Evolutionary conservation across 2,329 filamentous ascomycete species (phyloP).

Genomic region (Pseudocercospora fijiensis): DNA sequence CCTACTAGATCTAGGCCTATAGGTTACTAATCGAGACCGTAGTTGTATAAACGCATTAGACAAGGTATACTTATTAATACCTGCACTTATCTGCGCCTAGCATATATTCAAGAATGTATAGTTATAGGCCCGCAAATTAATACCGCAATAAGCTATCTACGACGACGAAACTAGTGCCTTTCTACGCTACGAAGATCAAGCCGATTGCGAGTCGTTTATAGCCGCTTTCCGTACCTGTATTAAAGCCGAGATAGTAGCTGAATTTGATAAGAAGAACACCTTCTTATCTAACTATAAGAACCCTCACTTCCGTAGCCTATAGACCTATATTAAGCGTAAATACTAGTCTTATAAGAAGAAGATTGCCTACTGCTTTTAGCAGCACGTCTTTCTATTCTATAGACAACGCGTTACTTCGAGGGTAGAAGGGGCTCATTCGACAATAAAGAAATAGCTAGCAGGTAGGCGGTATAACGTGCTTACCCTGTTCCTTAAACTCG

Average conservation of each 20-base stretch:
- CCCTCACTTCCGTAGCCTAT: not conserved
- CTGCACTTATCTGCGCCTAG: not conserved
- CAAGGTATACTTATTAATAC: not conserved
- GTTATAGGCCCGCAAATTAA: not conserved
- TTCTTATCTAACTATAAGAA: not conserved
- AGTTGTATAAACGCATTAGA: not conserved
- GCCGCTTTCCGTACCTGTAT: not conserved
- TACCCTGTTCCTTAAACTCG: too few species aligned
- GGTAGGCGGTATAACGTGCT: not conserved
- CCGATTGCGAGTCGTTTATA: not conserved
- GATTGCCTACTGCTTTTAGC: not conserved
- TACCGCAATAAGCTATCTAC: not conserved
- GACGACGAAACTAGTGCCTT: not conserved
- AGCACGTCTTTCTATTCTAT: not conserved
- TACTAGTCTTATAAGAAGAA: not conserved
- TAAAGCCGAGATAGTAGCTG: not conserved
- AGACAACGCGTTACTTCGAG: not conserved
- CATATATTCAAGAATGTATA: slow-evolving; percentile 1
- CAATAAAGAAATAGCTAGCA: not conserved
- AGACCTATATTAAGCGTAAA: not conserved
- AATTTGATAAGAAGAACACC: not conserved
- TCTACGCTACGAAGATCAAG: not conserved
- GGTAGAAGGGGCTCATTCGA: not conserved
- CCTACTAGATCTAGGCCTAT: not conserved
- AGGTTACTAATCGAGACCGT: not conserved